A percentile compares a stretch with the other conserved stretches of the same genome.
phyloP scores from a whole-genome alignment of 805 yeast genomes.

The Yamadazyma philogaea region DNA sequence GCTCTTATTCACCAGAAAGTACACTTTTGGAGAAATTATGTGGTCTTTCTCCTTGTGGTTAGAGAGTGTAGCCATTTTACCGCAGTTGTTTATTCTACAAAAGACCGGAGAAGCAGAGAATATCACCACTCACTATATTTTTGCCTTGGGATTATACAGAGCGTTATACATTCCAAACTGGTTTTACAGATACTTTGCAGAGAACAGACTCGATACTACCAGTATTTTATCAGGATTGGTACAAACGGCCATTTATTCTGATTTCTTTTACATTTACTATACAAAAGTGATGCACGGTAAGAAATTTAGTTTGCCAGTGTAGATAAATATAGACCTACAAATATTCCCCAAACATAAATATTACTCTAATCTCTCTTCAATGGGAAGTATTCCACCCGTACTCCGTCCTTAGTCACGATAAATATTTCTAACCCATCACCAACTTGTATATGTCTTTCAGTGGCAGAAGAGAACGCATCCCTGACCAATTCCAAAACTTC shows the following conservation, averaged over 20 bases:
- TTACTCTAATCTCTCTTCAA: constrained; percentile 72
- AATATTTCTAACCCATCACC: constrained; percentile 94
- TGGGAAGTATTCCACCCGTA: constrained; percentile 76
- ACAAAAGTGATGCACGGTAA: constrained; percentile 71
- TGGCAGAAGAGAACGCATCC: constrained; percentile 94
- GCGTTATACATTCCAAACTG: constrained; percentile 91
- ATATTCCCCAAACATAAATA: not conserved
- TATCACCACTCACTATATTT: constrained; percentile 87
- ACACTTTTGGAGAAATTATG: constrained; percentile 55
- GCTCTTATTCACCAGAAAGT: constrained; percentile 65
- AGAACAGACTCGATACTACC: constrained; percentile 62
- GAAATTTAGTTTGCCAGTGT: constrained; percentile 69
- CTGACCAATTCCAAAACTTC: constrained; percentile 85
- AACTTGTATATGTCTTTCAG: constrained; percentile 97
- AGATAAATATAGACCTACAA: constrained; percentile 1
- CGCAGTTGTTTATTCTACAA: constrained; percentile 88
- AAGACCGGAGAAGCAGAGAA: constrained; percentile 85
- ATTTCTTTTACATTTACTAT: constrained; percentile 92
- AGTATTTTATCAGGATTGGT: constrained; percentile 76
- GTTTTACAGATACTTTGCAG: constrained; percentile 78
- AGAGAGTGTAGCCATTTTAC: constrained; percentile 87
- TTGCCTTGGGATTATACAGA: constrained; percentile 88
- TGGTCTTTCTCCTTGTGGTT: constrained; percentile 95
- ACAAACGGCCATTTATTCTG: constrained; percentile 88
- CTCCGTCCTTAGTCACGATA: constrained; percentile 92